These are phyloP conservation scores for Musa acuminata DNA, from an alignment of 176 grass and related monocot species.

Conservation along the genomic window DNA sequence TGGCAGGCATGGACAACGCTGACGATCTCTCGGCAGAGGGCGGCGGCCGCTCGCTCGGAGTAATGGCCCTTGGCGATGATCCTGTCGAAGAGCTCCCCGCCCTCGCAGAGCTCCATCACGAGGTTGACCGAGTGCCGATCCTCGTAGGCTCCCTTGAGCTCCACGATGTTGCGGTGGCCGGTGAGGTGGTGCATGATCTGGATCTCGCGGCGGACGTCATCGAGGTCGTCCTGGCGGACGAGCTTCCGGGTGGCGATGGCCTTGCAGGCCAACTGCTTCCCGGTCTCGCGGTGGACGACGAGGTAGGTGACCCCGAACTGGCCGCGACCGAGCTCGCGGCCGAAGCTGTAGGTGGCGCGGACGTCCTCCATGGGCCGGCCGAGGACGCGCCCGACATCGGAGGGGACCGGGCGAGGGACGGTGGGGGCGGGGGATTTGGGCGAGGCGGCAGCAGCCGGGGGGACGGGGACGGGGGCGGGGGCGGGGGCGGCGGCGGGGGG, in stretches of 20 bases:
- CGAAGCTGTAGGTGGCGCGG: background rate
- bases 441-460: background rate
- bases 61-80: conserved; percentile 68
- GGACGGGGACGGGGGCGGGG: background rate
- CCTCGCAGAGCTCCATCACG: conserved; percentile 87
- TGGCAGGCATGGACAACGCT: conserved; percentile 56
- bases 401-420: background rate
- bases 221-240: conserved; percentile 37
- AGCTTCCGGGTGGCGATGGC: conserved; percentile 78
- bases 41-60: conserved; percentile 57
- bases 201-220: conserved; percentile 65
- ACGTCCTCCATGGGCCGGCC: background rate
- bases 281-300: conserved; percentile 8
- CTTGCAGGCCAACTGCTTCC: conserved; percentile 75
- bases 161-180: conserved; percentile 57
- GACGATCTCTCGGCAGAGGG: conserved; percentile 44
- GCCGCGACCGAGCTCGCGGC: background rate
- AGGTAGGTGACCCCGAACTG: conserved; percentile 7
- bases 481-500: conserved; percentile 8
- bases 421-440: background rate
- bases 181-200: conserved; percentile 81
- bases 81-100: conserved; percentile 83
- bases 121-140: conserved; percentile 70
- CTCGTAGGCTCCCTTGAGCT: conserved; percentile 58
- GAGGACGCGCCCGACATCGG: background rate